phyloP scores from a whole-genome alignment of 2,329 filamentous ascomycete species.

The Fusarium concolor region DNA sequence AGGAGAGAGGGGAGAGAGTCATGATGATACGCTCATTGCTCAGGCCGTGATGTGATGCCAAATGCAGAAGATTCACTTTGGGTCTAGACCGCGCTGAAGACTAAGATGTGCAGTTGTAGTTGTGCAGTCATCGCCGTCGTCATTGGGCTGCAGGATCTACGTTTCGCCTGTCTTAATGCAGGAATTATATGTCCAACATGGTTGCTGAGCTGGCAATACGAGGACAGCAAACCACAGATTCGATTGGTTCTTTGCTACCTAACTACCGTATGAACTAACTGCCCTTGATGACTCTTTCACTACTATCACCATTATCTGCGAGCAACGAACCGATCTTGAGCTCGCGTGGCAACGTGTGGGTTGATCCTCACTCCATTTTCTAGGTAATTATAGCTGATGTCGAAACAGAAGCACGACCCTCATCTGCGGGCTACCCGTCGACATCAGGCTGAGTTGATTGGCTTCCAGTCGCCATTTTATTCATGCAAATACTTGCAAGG shows the following conservation, averaged over 20 bases:
- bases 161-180: conserved; percentile 26
- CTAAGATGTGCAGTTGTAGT: not conserved
- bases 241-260: not conserved
- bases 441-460: conserved; percentile 31
- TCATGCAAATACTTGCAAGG: conserved; percentile 43
- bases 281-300: not conserved
- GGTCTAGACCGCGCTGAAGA: not conserved
- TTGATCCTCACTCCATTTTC: conserved; percentile 27
- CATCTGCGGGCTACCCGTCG: conserved; percentile 31
- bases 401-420: conserved; percentile 43
- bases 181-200: conserved; percentile 34
- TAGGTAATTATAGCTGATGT: conserved; percentile 37
- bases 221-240: conserved; percentile 5
- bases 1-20: not conserved
- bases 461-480: conserved; percentile 19
- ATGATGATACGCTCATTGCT: conserved; percentile 22
- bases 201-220: conserved; percentile 39
- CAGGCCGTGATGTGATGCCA: not conserved
- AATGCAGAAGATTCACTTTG: not conserved
- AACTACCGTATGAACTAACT: not conserved
- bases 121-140: conserved; percentile 13
- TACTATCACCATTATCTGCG: not conserved
- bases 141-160: conserved; percentile 17
- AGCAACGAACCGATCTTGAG: conserved; percentile 20
- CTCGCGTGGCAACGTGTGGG: conserved; percentile 18